Evolutionary conservation across 768 basidiomycete genomes (phyloP).

Genomic region (Tricholoma hemisulphureum): DNA sequence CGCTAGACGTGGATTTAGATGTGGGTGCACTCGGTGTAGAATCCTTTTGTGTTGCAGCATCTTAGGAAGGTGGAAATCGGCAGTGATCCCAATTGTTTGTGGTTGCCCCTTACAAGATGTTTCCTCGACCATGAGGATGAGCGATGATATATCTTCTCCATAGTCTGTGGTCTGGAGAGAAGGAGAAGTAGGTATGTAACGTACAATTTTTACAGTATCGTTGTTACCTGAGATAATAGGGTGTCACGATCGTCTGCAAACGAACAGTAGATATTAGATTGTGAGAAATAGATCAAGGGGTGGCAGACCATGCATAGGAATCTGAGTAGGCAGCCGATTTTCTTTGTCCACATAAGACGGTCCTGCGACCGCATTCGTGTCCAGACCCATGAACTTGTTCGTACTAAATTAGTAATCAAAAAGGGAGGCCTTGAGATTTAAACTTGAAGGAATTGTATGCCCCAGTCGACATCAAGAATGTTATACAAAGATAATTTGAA

Average conservation of each 20-base stretch:
- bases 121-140: not conserved
- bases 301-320: not conserved
- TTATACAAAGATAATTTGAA: not conserved
- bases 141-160: not conserved
- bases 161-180: not conserved
- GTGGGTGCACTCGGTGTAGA: constrained; percentile 8
- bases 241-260: not conserved
- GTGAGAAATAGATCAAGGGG: not conserved
- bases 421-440: not conserved
- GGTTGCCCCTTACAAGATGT: not conserved
- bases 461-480: not conserved
- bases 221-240: not conserved
- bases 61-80: not conserved
- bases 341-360: not conserved
- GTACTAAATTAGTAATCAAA: not conserved
- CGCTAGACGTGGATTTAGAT: constrained; percentile 19
- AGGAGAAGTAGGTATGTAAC: not conserved
- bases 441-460: not conserved
- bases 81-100: not conserved
- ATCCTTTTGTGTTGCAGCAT: not conserved
- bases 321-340: not conserved
- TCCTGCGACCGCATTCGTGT: not conserved
- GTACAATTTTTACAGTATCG: not conserved
- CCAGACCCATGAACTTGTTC: not conserved
- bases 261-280: not conserved